These are phyloP conservation scores for Claviceps pusilla DNA, from an alignment of 2,329 filamentous ascomycete genomes.

Conservation along the genomic window DNA sequence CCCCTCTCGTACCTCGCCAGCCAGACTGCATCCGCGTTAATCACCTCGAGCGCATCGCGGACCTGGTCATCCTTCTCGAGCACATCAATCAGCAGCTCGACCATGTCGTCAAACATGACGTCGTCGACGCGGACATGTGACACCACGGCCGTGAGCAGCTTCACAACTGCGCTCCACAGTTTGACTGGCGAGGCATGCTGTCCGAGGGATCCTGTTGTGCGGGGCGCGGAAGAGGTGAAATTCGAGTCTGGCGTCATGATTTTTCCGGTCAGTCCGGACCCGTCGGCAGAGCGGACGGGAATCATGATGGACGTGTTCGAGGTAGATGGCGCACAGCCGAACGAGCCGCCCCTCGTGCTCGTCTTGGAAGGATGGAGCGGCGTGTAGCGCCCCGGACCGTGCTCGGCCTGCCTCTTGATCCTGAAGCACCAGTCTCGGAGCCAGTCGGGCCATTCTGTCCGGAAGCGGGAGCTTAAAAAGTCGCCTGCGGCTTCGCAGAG, in stretches of 20 bases:
- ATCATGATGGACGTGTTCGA: slow-evolving; percentile 15
- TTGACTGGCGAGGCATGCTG: slow-evolving; percentile 46
- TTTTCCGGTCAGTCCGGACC: slow-evolving; percentile 9
- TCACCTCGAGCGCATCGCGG: slow-evolving; percentile 40
- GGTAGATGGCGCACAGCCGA: neutral
- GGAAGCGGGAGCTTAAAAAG: slow-evolving; percentile 64
- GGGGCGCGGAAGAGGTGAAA: neutral
- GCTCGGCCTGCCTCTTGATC: slow-evolving; percentile 25
- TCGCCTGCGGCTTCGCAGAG: slow-evolving; percentile 62
- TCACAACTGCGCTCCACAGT: slow-evolving; percentile 48
- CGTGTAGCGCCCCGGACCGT: slow-evolving; percentile 5
- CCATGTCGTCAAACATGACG: slow-evolving; percentile 54
- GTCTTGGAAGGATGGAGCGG: neutral
- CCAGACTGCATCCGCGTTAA: slow-evolving; percentile 70
- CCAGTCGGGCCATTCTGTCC: slow-evolving; percentile 52
- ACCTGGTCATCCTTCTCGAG: slow-evolving; percentile 32
- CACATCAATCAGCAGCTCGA: slow-evolving; percentile 43
- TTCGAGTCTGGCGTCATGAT: neutral
- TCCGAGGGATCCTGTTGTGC: slow-evolving; percentile 29
- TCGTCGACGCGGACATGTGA: slow-evolving; percentile 50
- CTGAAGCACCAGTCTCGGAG: slow-evolving; percentile 34
- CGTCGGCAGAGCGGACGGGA: slow-evolving; percentile 15
- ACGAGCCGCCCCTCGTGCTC: neutral
- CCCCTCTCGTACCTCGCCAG: slow-evolving; percentile 39
- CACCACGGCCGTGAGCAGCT: slow-evolving; percentile 45